Conservation (phyloP, 2,329 filamentous ascomycete species). For the Clonostachys solani region DNA sequence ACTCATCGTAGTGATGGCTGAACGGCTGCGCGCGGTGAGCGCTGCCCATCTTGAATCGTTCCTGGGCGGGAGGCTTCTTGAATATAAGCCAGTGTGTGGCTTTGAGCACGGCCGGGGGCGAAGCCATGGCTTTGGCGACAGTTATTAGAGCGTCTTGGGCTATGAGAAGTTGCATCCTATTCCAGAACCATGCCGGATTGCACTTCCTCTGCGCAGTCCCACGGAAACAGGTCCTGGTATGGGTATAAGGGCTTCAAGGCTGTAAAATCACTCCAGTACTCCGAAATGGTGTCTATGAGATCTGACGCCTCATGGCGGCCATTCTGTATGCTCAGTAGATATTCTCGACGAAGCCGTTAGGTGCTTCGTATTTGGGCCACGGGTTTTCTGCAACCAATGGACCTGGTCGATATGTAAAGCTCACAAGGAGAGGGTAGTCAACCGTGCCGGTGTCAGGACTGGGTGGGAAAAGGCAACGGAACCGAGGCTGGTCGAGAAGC, state of each 20-base stretch:
- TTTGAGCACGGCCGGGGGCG: too few species aligned
- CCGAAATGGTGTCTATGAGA: slow-evolving; percentile 33
- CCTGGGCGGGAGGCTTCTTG: too few species aligned
- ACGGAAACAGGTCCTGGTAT: slow-evolving; percentile 37
- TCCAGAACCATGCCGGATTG: too few species aligned
- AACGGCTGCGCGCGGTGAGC: too few species aligned
- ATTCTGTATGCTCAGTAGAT: slow-evolving; percentile 29
- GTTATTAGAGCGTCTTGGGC: too few species aligned
- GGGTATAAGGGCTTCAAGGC: slow-evolving; percentile 30
- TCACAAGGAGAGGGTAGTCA: slow-evolving; percentile 27
- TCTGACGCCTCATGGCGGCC: slow-evolving; percentile 33
- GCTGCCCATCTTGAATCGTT: too few species aligned
- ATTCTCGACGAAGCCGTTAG: slow-evolving; percentile 35
- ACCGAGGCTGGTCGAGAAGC: slow-evolving; percentile 21
- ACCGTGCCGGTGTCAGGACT: not conserved
- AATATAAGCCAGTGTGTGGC: too few species aligned
- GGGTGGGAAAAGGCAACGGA: not conserved
- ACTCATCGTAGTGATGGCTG: too few species aligned
- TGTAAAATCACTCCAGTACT: slow-evolving; percentile 43
- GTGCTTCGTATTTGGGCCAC: slow-evolving; percentile 26
- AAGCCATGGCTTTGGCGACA: too few species aligned
- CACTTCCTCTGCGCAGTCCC: slow-evolving; percentile 35
- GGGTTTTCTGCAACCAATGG: slow-evolving; percentile 16
- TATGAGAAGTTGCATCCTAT: too few species aligned
- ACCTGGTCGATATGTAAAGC: slow-evolving; percentile 26